Conservation (phyloP, 202 grass and related monocot genomes). For the Zizania palustris region DNA sequence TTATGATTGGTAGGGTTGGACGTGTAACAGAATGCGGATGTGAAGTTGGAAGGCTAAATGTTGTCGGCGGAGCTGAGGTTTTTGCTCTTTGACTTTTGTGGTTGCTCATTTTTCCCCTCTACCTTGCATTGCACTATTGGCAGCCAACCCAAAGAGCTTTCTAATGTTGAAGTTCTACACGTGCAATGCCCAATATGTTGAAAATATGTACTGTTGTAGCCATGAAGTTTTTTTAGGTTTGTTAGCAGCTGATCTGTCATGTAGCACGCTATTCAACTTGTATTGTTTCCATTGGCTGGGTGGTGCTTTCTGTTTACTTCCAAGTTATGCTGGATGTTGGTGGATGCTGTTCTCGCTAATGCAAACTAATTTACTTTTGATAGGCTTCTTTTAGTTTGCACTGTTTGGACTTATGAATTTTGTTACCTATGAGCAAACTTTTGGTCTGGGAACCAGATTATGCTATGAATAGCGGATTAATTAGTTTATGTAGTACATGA, state of each 20-base stretch:
- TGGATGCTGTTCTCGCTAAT: slow-evolving; percentile 14
- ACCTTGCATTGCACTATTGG: not conserved
- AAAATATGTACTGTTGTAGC: not conserved
- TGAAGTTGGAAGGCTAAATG: slow-evolving; percentile 86
- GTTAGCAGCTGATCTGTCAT: not conserved
- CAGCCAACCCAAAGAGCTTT: not conserved
- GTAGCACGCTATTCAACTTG: not conserved
- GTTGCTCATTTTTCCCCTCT: slow-evolving; percentile 7
- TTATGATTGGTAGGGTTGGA: slow-evolving; percentile 61
- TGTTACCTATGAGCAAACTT: not conserved
- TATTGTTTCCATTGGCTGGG: slow-evolving; percentile 18
- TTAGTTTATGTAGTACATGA: not conserved
- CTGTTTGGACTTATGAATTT: not conserved
- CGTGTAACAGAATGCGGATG: slow-evolving; percentile 83
- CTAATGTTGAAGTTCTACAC: not conserved
- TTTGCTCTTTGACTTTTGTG: slow-evolving; percentile 38
- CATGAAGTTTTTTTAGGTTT: not conserved
- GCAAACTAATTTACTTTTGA: not conserved
- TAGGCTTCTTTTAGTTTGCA: slow-evolving; percentile 23
- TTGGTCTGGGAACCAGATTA: not conserved
- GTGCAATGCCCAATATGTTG: not conserved
- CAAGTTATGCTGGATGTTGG: not conserved
- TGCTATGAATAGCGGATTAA: not conserved
- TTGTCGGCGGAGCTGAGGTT: slow-evolving; percentile 85
- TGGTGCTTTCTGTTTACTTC: slow-evolving; percentile 18